A percentile compares a stretch with the other conserved stretches of the same genome.
These are phyloP conservation scores for Boechera divaricarpa DNA, from an alignment of 345 rosid species.

Conservation along the genomic window DNA sequence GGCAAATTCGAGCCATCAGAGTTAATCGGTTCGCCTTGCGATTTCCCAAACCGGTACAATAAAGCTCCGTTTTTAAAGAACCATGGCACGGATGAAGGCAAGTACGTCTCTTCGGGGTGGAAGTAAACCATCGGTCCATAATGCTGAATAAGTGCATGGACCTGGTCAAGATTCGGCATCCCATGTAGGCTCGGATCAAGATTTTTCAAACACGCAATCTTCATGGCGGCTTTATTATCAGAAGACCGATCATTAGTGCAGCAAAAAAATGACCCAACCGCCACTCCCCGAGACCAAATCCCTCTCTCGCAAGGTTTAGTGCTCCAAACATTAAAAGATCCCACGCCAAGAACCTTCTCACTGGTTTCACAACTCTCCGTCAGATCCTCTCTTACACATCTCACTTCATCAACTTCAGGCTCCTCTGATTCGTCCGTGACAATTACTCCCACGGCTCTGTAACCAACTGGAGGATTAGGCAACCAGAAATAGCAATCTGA, in stretches of 20 bases:
- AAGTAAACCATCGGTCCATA: constrained; percentile 87
- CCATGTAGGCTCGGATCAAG: constrained; percentile 54
- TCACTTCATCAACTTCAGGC: constrained; percentile 72
- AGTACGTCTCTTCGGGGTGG: constrained; percentile 83
- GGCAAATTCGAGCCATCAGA: constrained; percentile 70
- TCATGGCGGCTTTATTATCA: constrained; percentile 49
- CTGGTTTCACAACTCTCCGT: constrained; percentile 70
- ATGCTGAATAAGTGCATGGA: constrained; percentile 72
- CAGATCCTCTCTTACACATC: constrained; percentile 85
- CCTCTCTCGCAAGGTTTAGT: constrained; percentile 72
- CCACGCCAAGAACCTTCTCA: constrained; percentile 53
- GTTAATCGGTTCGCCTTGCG: constrained; percentile 59
- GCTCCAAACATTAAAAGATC: constrained; percentile 68
- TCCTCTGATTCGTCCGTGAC: constrained; percentile 57
- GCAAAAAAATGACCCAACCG: constrained; percentile 81
- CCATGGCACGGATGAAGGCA: constrained; percentile 94
- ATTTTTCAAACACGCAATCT: constrained; percentile 78
- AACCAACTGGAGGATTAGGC: constrained; percentile 80
- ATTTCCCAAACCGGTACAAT: constrained; percentile 52
- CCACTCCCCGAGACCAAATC: constrained; percentile 61
- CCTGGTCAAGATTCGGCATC: constrained; percentile 83
- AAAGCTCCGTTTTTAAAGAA: constrained; percentile 90
- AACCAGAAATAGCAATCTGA: constrained; percentile 78
- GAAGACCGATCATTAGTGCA: constrained; percentile 40
- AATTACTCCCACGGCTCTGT: constrained; percentile 80